Conservation (phyloP, 495 filamentous ascomycete genomes). For the Aspergillus hancockii region DNA sequence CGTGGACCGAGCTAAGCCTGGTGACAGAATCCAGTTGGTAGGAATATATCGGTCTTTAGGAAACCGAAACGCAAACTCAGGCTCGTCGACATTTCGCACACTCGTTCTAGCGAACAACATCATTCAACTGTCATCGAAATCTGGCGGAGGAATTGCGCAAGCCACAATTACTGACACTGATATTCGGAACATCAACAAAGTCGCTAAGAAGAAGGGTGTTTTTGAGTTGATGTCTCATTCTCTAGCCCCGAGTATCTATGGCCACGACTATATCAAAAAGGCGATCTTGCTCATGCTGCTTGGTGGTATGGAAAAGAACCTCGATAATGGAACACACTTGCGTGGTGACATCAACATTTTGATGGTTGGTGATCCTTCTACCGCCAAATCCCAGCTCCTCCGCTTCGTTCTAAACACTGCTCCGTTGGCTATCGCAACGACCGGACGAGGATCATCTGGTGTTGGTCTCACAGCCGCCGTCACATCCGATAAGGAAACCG, state of each 20-base stretch:
- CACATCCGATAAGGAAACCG: conserved; percentile 95
- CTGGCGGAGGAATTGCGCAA: conserved; percentile 89
- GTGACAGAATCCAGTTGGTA: conserved; percentile 93
- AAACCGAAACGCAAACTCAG: conserved; percentile 85
- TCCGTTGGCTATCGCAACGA: conserved; percentile 94
- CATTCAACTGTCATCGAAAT: conserved; percentile 92
- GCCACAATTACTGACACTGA: conserved; percentile 95
- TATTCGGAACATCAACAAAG: conserved; percentile 97
- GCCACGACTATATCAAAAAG: conserved; percentile 97
- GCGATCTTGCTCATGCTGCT: conserved; percentile 96
- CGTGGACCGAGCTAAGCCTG: conserved; percentile 92
- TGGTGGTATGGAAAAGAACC: conserved; percentile 98
- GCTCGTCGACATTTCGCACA: conserved; percentile 90
- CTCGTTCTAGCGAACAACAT: conserved; percentile 93
- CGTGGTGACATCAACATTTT: conserved; percentile 99
- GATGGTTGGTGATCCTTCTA: conserved; percentile 99
- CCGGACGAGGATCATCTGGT: conserved; percentile 93
- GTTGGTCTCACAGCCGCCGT: conserved; percentile 98
- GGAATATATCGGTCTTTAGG: conserved; percentile 92
- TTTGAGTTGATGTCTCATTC: conserved; percentile 95
- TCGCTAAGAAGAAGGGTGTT: conserved; percentile 91
- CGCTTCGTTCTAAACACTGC: conserved; percentile 98
- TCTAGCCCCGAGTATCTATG: conserved; percentile 95
- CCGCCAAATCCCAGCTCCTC: conserved; percentile 95
- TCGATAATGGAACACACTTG: conserved; percentile 97